Conservation (phyloP, 2,329 filamentous ascomycete genomes). For the Ambrosiella cleistominuta region DNA sequence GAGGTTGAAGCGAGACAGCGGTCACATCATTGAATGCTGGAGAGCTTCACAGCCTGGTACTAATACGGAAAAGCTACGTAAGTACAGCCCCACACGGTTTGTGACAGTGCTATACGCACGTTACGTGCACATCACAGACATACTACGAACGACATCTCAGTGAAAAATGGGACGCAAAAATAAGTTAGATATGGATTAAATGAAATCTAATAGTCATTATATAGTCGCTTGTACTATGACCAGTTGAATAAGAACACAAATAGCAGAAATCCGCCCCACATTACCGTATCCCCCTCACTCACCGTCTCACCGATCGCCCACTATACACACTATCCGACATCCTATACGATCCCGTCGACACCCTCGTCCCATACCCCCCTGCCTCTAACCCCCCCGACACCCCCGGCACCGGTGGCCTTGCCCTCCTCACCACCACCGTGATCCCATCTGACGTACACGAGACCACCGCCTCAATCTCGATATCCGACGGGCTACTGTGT, state of each 20-base stretch:
- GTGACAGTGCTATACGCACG: constrained; percentile 19
- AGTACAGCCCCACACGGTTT: not conserved
- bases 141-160: not conserved
- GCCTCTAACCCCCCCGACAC: constrained; percentile 25
- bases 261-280: not conserved
- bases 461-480: constrained; percentile 77
- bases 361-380: not conserved
- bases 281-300: not conserved
- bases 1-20: not conserved
- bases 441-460: constrained; percentile 80
- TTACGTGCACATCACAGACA: constrained; percentile 14
- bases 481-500: constrained; percentile 14
- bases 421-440: constrained; percentile 61
- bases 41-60: constrained; percentile 1
- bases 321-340: constrained; percentile 26
- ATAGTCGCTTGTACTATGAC: not conserved
- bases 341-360: constrained; percentile 20
- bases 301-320: constrained; percentile 25
- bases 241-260: no score
- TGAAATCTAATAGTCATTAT: not conserved
- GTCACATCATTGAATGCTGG: not conserved
- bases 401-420: constrained; percentile 50
- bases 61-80: not conserved
- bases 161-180: not conserved
- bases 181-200: not conserved